Percentiles rank a stretch among this genome's conserved stretches.
phyloP scores from a whole-genome alignment of 164 flowering plant genomes.

The Platanus orientalis region DNA sequence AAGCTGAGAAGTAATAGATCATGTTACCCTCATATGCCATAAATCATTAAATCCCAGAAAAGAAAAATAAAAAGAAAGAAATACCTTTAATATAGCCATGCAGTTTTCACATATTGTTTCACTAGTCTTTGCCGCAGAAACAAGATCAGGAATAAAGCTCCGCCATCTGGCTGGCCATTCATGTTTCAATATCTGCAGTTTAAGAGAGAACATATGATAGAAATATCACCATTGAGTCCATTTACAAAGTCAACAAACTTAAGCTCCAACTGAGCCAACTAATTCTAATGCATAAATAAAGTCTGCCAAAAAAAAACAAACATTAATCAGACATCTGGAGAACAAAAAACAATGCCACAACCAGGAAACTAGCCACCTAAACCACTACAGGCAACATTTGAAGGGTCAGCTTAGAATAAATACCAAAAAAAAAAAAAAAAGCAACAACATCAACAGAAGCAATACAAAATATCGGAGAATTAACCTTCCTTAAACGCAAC shows the following conservation, averaged over 20 bases:
- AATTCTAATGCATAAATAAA: no score
- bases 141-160: conserved; percentile 92
- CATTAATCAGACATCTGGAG: no score
- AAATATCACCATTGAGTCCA: background rate
- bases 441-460: no score
- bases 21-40: conserved; percentile 4
- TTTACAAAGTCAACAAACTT: background rate
- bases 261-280: background rate
- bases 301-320: no score
- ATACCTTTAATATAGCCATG: conserved; percentile 92
- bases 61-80: background rate
- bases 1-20: conserved; percentile 46
- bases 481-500: no score
- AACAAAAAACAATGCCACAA: no score
- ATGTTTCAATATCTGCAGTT: conserved; percentile 82
- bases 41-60: background rate
- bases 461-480: no score
- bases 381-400: no score
- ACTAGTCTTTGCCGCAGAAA: conserved; percentile 94
- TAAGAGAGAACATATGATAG: conserved; percentile 4
- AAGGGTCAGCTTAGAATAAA: no score
- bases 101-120: conserved; percentile 99
- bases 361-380: no score
- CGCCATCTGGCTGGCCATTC: conserved; percentile 98
- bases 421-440: no score